Conservation (phyloP, 1,139 yeast genomes). For the Candida frijolesensis region DNA sequence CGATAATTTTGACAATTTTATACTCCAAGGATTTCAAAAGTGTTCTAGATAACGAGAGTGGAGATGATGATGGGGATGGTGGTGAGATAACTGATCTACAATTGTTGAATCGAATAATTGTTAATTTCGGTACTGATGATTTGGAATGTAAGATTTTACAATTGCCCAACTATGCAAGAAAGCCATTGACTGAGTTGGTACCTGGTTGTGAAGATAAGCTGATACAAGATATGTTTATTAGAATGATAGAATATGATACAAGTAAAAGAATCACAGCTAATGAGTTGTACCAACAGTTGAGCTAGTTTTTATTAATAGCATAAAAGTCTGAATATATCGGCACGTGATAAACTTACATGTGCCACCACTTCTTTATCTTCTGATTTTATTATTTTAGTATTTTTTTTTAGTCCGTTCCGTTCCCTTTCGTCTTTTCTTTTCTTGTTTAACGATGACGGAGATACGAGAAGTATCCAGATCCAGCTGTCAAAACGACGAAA, state of each 20-base stretch:
- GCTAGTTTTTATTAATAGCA: not conserved
- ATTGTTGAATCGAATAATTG: constrained; percentile 63
- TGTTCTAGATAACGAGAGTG: constrained; percentile 25
- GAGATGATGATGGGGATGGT: constrained; percentile 31
- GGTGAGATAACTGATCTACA: constrained; percentile 56
- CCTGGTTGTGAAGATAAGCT: constrained; percentile 28
- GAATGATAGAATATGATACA: constrained; percentile 29
- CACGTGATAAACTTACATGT: too few species aligned
- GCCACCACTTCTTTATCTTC: too few species aligned
- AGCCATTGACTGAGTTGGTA: constrained; percentile 19
- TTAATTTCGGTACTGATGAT: constrained; percentile 61
- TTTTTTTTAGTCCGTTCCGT: too few species aligned
- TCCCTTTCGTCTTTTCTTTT: too few species aligned
- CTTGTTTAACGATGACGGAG: too few species aligned
- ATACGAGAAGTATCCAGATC: too few species aligned
- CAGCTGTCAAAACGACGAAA: too few species aligned
- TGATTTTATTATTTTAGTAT: too few species aligned
- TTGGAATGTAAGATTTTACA: constrained; percentile 35
- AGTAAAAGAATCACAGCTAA: constrained; percentile 19
- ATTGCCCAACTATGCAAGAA: constrained; percentile 22
- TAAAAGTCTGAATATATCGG: not conserved
- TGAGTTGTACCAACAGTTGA: constrained; percentile 12
- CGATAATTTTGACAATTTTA: constrained; percentile 65
- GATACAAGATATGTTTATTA: constrained; percentile 21
- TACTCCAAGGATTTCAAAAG: constrained; percentile 50